Evolutionary conservation across 2,329 filamentous ascomycete species (phyloP).

Genomic region (Pseudohalonectria lignicola): DNA sequence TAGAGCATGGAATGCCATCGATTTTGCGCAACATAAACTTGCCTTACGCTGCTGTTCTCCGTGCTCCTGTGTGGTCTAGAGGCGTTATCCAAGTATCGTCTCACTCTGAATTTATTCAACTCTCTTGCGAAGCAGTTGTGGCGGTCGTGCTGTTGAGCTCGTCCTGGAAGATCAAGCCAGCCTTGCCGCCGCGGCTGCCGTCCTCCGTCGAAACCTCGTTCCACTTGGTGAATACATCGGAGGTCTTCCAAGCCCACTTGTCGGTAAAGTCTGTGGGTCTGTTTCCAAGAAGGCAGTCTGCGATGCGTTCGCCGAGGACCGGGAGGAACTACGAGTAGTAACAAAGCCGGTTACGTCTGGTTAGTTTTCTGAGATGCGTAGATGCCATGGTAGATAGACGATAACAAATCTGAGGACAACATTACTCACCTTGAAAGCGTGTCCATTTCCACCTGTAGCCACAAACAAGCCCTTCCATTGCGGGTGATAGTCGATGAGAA

Average conservation of each 20-base stretch:
- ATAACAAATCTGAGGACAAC: too few relatives aligned
- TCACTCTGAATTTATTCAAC: too few relatives aligned
- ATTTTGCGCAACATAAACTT: too few relatives aligned
- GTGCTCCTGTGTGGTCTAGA: too few relatives aligned
- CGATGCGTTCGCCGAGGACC: slow-evolving; percentile 50
- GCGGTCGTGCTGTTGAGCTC: slow-evolving; percentile 21
- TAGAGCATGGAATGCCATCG: too few relatives aligned
- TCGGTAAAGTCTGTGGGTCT: slow-evolving; percentile 37
- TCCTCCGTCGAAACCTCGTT: slow-evolving; percentile 37
- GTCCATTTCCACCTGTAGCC: slow-evolving; percentile 52
- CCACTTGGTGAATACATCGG: slow-evolving; percentile 20
- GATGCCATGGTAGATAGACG: too few relatives aligned
- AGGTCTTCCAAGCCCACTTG: slow-evolving; percentile 55
- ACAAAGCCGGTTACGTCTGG: too few relatives aligned
- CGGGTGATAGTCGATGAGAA: slow-evolving; percentile 61
- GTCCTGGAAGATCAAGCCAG: slow-evolving; percentile 33
- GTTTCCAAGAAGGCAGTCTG: slow-evolving; percentile 38
- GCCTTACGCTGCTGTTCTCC: too few relatives aligned
- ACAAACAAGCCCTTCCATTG: slow-evolving; percentile 46
- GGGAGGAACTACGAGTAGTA: slow-evolving; percentile 54
- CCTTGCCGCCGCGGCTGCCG: slow-evolving; percentile 37
- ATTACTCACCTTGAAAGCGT: slow-evolving; percentile 43
- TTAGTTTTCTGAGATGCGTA: too few relatives aligned
- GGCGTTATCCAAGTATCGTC: too few relatives aligned
- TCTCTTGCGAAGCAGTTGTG: too few relatives aligned